These are phyloP conservation scores for Fraxinus sp. DNA, from an alignment of 305 asterid species.

Conservation along the genomic window DNA sequence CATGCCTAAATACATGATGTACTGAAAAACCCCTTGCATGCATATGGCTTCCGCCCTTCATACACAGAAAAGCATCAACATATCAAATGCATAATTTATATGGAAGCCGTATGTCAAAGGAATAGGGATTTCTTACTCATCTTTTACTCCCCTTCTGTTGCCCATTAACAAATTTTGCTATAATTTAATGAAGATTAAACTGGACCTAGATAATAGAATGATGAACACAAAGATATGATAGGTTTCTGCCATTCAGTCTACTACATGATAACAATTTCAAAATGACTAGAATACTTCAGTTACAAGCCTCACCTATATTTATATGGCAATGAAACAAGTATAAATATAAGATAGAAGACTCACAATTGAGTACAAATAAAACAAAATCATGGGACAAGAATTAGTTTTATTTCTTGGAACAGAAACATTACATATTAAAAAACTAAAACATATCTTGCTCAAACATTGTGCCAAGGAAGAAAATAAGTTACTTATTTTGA, in stretches of 20 bases:
- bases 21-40: slow-evolving; percentile 75
- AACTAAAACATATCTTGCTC: neutral
- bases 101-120: slow-evolving; percentile 14
- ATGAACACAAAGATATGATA: neutral
- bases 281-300: neutral
- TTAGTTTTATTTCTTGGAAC: neutral
- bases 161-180: neutral
- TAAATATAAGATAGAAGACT: neutral
- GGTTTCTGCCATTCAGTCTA: neutral
- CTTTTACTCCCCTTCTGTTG: neutral
- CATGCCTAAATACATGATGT: slow-evolving; percentile 67
- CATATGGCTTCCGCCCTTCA: slow-evolving; percentile 86
- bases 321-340: neutral
- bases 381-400: slow-evolving; percentile 4
- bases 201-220: neutral
- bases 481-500: neutral
- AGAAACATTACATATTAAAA: neutral
- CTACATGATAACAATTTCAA: neutral
- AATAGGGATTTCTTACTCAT: neutral
- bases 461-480: neutral
- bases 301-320: neutral
- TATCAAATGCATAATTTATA: slow-evolving; percentile 30
- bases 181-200: neutral
- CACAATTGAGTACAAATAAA: neutral
- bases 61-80: slow-evolving; percentile 23